Conservation (phyloP, 2,329 filamentous ascomycete genomes). For the Botryosphaeria dothidea region DNA sequence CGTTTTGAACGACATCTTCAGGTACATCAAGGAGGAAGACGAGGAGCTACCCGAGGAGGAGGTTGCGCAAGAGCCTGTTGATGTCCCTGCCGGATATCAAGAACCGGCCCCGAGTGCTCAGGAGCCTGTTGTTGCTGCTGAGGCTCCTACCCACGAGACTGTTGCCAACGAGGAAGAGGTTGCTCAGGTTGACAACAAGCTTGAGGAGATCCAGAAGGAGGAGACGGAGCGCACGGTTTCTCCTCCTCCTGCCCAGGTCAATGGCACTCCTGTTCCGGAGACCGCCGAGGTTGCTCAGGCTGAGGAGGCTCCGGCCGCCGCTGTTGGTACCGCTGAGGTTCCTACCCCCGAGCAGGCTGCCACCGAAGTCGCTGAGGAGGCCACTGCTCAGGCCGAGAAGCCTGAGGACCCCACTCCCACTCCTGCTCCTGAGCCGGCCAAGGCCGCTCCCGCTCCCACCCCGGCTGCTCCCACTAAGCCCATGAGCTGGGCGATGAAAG, state of each 20-base stretch:
- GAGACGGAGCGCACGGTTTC: conserved; percentile 24
- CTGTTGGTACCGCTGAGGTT: conserved; percentile 25
- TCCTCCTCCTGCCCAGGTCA: conserved; percentile 33
- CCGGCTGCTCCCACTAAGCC: conserved; percentile 58
- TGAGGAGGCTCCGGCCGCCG: conserved; percentile 40
- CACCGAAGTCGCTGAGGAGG: conserved; percentile 32
- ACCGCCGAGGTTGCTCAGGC: conserved; percentile 36
- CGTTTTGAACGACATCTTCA: conserved; percentile 96
- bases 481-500: conserved; percentile 69
- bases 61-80: conserved; percentile 31
- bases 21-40: conserved; percentile 82
- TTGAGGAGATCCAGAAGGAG: conserved; percentile 60
- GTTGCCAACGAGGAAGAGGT: conserved; percentile 47
- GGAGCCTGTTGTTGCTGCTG: conserved; percentile 33
- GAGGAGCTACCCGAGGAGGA: conserved; percentile 62
- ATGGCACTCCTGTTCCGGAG: conserved; percentile 39
- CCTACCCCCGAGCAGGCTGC: conserved; percentile 37
- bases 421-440: conserved; percentile 57
- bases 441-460: conserved; percentile 59
- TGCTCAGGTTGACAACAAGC: conserved; percentile 67
- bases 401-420: conserved; percentile 65
- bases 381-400: conserved; percentile 51
- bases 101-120: conserved; percentile 43
- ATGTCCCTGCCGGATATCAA: conserved; percentile 38
- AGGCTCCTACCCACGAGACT: conserved; percentile 37